phyloP scores from a whole-genome alignment of 2,329 filamentous ascomycete species.

The Botryotinia globosa region DNA sequence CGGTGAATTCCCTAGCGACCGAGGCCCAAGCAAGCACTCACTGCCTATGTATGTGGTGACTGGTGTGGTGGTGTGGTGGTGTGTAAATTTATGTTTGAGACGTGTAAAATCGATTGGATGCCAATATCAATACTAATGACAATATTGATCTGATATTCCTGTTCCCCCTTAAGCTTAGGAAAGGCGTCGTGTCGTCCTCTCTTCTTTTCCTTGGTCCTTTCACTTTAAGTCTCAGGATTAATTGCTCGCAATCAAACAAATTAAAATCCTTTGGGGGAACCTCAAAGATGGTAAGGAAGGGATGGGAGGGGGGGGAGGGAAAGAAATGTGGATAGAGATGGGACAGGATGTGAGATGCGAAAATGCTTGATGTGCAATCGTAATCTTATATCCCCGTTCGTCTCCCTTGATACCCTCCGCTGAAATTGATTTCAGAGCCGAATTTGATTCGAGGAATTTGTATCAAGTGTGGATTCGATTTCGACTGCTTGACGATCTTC shows the following conservation, averaged over 20 bases:
- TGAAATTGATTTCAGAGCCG: not conserved
- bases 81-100: conserved; percentile 9
- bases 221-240: not conserved
- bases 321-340: not conserved
- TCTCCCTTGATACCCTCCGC: conserved; percentile 9
- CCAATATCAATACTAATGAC: not conserved
- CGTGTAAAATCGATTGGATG: not conserved
- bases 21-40: conserved; percentile 14
- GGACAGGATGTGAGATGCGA: conserved; percentile 7
- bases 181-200: not conserved
- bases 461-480: conserved; percentile 14
- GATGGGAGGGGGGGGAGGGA: not conserved
- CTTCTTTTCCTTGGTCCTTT: not conserved
- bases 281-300: not conserved
- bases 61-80: too few species aligned
- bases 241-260: conserved; percentile 13
- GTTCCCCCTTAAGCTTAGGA: not conserved
- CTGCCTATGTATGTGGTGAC: too few species aligned
- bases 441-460: conserved; percentile 17
- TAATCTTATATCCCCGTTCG: conserved; percentile 10
- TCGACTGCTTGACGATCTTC: conserved; percentile 10
- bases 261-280: not conserved
- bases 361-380: conserved; percentile 8
- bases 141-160: not conserved
- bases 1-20: conserved; percentile 28